Conservation (phyloP, 2,329 filamentous ascomycete genomes). For the Diplocarpon rosae region DNA sequence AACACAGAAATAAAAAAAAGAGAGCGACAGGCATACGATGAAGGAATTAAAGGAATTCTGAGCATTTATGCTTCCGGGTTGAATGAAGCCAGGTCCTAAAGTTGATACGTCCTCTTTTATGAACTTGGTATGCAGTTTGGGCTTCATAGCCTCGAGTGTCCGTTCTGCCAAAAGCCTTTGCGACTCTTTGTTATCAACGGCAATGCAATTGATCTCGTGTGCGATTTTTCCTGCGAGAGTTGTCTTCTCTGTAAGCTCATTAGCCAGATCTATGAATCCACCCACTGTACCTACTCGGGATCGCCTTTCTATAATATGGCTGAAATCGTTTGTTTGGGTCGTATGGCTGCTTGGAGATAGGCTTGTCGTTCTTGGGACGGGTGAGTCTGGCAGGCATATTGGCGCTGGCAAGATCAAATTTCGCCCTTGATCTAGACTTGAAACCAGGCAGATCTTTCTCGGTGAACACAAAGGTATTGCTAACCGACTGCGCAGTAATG, state of each 20-base stretch:
- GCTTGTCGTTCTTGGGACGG: conserved; percentile 34
- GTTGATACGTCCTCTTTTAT: conserved; percentile 21
- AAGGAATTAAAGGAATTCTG: conserved; percentile 38
- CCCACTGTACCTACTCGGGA: conserved; percentile 51
- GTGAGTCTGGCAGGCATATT: conserved; percentile 47
- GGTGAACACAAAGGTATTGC: conserved; percentile 85
- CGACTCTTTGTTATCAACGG: conserved; percentile 61
- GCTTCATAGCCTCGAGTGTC: conserved; percentile 48
- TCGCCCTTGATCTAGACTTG: conserved; percentile 44
- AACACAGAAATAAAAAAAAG: conserved; percentile 4
- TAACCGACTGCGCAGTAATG: conserved; percentile 53
- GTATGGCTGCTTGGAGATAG: conserved; percentile 31
- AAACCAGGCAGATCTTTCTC: conserved; percentile 85
- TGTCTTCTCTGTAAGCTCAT: conserved; percentile 54
- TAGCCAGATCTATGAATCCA: conserved; percentile 7
- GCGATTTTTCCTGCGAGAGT: conserved; percentile 60
- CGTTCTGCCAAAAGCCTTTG: conserved; percentile 47
- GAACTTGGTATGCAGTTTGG: conserved; percentile 43
- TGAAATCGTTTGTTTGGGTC: conserved; percentile 42
- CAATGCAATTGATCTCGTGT: conserved; percentile 66
- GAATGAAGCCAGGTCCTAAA: conserved; percentile 36
- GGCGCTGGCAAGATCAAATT: conserved; percentile 44
- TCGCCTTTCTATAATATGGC: conserved; percentile 58
- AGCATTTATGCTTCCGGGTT: conserved; percentile 40
- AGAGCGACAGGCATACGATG: conserved; percentile 38